phyloP scores from a whole-genome alignment of 1,139 yeast genomes.

The Hanseniaspora uvarum region DNA sequence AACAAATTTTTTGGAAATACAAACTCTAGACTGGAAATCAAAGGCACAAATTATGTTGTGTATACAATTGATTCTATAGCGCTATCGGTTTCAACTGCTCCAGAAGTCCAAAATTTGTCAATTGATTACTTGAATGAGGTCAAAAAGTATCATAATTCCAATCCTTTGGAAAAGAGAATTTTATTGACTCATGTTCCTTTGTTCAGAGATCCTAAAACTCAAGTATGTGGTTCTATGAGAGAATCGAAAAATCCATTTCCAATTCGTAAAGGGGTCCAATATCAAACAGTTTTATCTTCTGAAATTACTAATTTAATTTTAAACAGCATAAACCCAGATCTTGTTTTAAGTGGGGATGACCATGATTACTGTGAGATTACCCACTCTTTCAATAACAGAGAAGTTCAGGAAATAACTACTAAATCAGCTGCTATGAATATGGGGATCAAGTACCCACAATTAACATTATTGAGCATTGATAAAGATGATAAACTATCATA shows the following conservation, averaged over 20 bases:
- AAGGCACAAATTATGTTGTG: constrained; percentile 43
- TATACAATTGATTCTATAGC: constrained; percentile 76
- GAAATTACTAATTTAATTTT: constrained; percentile 50
- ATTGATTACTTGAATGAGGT: constrained; percentile 29
- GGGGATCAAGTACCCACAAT: constrained; percentile 76
- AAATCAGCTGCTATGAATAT: constrained; percentile 89
- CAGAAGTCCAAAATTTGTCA: constrained; percentile 38
- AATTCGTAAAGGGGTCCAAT: constrained; percentile 60
- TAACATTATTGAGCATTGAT: constrained; percentile 38
- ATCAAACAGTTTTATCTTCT: constrained; percentile 61
- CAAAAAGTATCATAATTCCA: constrained; percentile 17
- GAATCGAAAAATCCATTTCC: constrained; percentile 59
- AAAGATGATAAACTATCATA: constrained; percentile 32
- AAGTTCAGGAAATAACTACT: constrained; percentile 69
- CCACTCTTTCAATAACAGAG: constrained; percentile 41
- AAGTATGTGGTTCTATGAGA: constrained; percentile 55
- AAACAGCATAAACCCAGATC: constrained; percentile 47
- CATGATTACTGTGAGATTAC: constrained; percentile 84
- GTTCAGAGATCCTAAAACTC: constrained; percentile 45
- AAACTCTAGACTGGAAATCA: constrained; percentile 47
- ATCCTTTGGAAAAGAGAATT: constrained; percentile 47
- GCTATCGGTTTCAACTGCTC: constrained; percentile 44
- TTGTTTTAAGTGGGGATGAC: constrained; percentile 86
- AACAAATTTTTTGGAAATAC: constrained; percentile 61
- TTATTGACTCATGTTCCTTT: constrained; percentile 74